Percentiles rank a stretch among this genome's conserved stretches.
Conservation (phyloP, 805 yeast genomes). For the Wickerhamiella parazyma region DNA sequence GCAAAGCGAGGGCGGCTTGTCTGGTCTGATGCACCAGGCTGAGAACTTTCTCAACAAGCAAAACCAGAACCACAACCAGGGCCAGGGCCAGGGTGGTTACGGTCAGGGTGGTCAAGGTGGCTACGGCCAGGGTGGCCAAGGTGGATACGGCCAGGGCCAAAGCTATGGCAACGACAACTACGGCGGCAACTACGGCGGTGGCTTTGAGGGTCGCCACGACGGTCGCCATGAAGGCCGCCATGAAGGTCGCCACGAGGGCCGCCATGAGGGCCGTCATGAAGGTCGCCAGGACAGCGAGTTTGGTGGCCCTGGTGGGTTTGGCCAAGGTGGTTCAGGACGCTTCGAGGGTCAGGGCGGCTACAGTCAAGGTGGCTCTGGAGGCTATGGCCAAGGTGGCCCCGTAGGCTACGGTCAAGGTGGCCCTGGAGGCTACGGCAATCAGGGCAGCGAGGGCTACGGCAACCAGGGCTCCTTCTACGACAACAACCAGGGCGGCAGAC, state of each 20-base stretch:
- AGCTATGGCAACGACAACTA: constrained; percentile 17
- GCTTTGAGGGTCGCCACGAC: constrained; percentile 18
- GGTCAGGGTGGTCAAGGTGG: constrained; percentile 13
- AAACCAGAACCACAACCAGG: not conserved
- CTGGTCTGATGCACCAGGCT: constrained; percentile 3
- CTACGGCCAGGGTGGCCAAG: not conserved
- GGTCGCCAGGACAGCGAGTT: not conserved
- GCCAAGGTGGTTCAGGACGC: not conserved
- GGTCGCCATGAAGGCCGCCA: not conserved
- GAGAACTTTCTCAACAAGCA: not conserved
- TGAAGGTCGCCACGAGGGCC: not conserved
- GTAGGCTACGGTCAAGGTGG: constrained; percentile 1
- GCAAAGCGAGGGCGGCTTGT: not conserved
- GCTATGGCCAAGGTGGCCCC: constrained; percentile 2
- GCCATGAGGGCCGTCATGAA: not conserved
- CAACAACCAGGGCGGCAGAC: not conserved
- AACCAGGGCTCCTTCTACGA: constrained; percentile 6
- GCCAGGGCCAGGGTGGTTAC: not conserved
- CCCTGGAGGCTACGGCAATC: constrained; percentile 18
- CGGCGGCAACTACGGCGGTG: constrained; percentile 22
- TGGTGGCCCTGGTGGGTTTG: not conserved
- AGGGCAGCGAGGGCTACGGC: constrained; percentile 10
- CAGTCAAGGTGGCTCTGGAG: constrained; percentile 11
- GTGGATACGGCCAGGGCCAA: constrained; percentile 9
- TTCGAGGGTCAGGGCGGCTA: not conserved